Evolutionary conservation across 108 stramenopile genomes (phyloP).

Genomic region (Seminavis robusta): DNA sequence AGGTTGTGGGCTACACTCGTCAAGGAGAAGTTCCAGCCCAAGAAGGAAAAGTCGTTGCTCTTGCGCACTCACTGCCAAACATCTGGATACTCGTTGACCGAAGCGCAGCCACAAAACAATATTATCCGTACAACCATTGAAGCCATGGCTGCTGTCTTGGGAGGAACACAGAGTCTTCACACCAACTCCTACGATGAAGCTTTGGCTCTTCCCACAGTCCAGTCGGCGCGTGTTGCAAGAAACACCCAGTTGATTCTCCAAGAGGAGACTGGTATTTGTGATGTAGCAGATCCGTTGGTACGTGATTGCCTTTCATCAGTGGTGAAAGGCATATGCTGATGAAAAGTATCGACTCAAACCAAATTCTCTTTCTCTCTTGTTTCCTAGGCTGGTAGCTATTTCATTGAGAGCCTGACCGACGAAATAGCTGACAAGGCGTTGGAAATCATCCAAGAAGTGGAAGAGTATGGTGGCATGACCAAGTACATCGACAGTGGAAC

Average conservation of each 20-base stretch:
- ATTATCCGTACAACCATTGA: constrained; percentile 96
- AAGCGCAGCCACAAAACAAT: constrained; percentile 98
- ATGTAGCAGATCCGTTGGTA: constrained; percentile 92
- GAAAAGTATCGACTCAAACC: too few species aligned
- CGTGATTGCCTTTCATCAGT: background rate
- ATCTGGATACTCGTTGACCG: constrained; percentile 93
- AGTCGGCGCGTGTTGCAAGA: constrained; percentile 94
- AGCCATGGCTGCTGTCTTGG: constrained; percentile 96
- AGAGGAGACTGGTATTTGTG: constrained; percentile 92
- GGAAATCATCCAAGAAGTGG: constrained; percentile 89
- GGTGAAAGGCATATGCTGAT: too few species aligned
- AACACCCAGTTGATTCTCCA: constrained; percentile 98
- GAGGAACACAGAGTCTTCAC: constrained; percentile 98
- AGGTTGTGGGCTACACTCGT: constrained; percentile 91
- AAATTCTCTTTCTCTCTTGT: background rate
- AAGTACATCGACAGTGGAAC: constrained; percentile 92
- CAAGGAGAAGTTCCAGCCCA: constrained; percentile 85
- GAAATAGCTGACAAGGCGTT: constrained; percentile 88
- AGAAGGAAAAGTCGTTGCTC: constrained; percentile 85
- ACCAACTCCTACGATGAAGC: constrained; percentile 99
- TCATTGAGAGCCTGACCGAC: constrained; percentile 96
- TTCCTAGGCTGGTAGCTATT: constrained; percentile 64
- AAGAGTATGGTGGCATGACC: constrained; percentile 95
- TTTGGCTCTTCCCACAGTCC: constrained; percentile 94
- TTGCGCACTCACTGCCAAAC: constrained; percentile 97